phyloP scores from a whole-genome alignment of 345 rosid species.

The Arabis hirsuta region DNA sequence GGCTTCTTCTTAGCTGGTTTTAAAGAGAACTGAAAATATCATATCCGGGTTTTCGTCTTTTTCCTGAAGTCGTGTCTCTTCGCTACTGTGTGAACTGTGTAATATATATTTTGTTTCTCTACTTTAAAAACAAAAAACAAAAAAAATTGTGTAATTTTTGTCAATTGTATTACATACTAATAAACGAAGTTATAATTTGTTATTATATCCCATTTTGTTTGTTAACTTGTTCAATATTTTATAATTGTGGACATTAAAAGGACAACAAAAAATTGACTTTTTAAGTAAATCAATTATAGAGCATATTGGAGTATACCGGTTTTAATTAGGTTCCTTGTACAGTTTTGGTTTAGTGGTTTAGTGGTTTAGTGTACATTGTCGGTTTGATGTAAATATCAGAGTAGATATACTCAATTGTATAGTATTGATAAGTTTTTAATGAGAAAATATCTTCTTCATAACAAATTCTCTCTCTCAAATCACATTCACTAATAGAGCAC shows the following conservation, averaged over 20 bases:
- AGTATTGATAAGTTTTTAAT: no score
- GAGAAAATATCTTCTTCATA: no score
- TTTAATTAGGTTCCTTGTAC: no score
- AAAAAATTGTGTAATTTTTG: conserved; percentile 23
- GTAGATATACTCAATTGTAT: no score
- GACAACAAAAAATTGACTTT: no score
- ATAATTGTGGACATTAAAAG: background rate
- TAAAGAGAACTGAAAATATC: conserved; percentile 5
- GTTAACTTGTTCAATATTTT: background rate
- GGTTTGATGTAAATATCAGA: no score
- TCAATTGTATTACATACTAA: conserved; percentile 24
- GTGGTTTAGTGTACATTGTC: no score
- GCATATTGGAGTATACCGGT: no score
- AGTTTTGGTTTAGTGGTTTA: no score
- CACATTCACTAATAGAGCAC: no score
- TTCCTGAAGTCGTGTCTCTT: background rate
- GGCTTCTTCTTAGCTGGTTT: conserved; percentile 37
- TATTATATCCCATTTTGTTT: background rate
- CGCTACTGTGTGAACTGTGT: conserved; percentile 28
- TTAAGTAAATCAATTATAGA: no score
- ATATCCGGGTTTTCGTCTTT: conserved; percentile 2
- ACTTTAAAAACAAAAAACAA: background rate
- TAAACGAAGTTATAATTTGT: conserved; percentile 3
- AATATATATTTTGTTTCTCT: conserved; percentile 1
- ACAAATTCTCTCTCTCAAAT: no score